A percentile compares a stretch with the other conserved stretches of the same genome.
These are phyloP conservation scores for Fusarium floridanum DNA, from an alignment of 2,329 filamentous ascomycete genomes.

Conservation along the genomic window DNA sequence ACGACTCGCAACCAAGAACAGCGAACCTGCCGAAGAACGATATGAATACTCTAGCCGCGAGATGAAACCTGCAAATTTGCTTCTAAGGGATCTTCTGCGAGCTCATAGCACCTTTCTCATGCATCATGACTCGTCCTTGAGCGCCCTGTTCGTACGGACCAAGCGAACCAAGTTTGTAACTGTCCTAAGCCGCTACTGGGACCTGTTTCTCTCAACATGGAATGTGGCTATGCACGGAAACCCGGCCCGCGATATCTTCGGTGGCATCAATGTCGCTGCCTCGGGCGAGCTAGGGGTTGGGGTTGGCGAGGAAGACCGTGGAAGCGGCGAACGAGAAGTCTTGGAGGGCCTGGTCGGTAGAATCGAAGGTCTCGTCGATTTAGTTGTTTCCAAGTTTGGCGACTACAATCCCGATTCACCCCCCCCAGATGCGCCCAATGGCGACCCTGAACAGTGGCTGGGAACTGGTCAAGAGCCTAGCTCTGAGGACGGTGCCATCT, in stretches of 20 bases:
- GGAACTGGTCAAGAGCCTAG: constrained; percentile 76
- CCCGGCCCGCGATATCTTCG: constrained; percentile 82
- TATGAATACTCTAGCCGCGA: constrained; percentile 91
- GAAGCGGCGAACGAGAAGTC: constrained; percentile 93
- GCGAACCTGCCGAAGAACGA: constrained; percentile 56
- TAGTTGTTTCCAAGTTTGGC: constrained; percentile 90
- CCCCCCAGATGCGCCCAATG: constrained; percentile 41
- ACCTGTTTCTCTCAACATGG: constrained; percentile 78
- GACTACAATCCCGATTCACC: constrained; percentile 50
- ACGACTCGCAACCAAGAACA: constrained; percentile 58
- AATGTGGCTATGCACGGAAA: constrained; percentile 92
- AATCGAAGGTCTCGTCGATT: constrained; percentile 86
- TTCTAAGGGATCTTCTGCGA: constrained; percentile 84
- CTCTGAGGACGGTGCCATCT: constrained; percentile 86
- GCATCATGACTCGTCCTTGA: constrained; percentile 84
- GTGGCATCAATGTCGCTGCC: constrained; percentile 87
- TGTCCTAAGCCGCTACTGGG: constrained; percentile 86
- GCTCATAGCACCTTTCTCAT: constrained; percentile 88
- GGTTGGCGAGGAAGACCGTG: constrained; percentile 94
- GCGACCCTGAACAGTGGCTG: constrained; percentile 69
- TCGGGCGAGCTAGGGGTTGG: constrained; percentile 93
- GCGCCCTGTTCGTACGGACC: constrained; percentile 74
- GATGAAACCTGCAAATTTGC: constrained; percentile 82
- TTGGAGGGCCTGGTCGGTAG: constrained; percentile 86
- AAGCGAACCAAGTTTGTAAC: constrained; percentile 77